A percentile compares a stretch with the other conserved stretches of the same genome.
phyloP scores from a whole-genome alignment of 164 flowering plant species.

The Saururus chinensis region DNA sequence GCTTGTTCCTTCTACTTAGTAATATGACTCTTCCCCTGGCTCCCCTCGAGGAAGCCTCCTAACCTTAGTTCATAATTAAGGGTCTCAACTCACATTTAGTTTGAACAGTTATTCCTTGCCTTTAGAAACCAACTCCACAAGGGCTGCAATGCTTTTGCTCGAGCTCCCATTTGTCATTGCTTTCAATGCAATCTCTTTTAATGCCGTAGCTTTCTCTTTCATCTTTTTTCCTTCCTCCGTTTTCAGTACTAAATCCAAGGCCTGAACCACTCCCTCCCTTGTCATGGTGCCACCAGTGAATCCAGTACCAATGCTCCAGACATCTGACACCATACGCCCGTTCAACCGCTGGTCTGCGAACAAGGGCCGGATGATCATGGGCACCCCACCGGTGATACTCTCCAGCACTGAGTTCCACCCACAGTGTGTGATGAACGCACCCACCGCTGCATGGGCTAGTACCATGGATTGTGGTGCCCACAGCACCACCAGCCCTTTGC shows the following conservation, averaged over 20 bases:
- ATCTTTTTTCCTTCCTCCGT: slow-evolving; percentile 10
- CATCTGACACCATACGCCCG: slow-evolving; percentile 13
- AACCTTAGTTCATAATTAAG: no score
- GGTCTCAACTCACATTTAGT: no score
- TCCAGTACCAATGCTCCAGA: slow-evolving; percentile 12
- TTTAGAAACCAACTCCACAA: slow-evolving; percentile 7
- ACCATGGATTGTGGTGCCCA: slow-evolving; percentile 25
- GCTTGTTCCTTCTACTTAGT: no score
- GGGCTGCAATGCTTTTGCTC: slow-evolving; percentile 5
- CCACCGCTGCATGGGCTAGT: slow-evolving; percentile 14
- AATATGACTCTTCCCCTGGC: no score
- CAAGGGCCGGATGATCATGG: slow-evolving; percentile 24
- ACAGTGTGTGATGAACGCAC: slow-evolving; percentile 23
- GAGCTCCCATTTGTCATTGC: slow-evolving; percentile 18
- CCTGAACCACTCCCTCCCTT: slow-evolving; percentile 6
- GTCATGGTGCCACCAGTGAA: slow-evolving; percentile 10
- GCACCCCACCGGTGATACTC: slow-evolving; percentile 21
- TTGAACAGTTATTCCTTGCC: neutral
- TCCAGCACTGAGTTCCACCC: slow-evolving; percentile 30
- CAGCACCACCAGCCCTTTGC: slow-evolving; percentile 16
- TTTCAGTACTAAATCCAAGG: slow-evolving; percentile 8
- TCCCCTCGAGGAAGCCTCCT: no score
- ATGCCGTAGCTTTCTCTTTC: slow-evolving; percentile 10
- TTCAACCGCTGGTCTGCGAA: slow-evolving; percentile 23
- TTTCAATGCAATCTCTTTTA: slow-evolving; percentile 8